A percentile compares a stretch with the other conserved stretches of the same genome.
phyloP scores from a whole-genome alignment of 1,284 basidiomycete species.

The Cryptococcus jaspeensis region DNA sequence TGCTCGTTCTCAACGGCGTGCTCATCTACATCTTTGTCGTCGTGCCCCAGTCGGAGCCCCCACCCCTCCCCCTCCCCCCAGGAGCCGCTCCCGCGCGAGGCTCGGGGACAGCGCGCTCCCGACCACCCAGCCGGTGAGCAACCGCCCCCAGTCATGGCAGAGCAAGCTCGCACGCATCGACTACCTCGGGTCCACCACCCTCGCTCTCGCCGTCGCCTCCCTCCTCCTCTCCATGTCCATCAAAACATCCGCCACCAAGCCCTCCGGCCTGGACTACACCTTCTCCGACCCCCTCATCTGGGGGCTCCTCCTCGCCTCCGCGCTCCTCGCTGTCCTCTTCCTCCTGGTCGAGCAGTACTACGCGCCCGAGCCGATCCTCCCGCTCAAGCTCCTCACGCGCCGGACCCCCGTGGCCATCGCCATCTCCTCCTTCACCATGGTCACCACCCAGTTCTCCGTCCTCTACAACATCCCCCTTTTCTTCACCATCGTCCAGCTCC shows the following conservation, averaged over 20 bases:
- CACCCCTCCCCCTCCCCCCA: background rate
- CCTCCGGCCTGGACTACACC: constrained; percentile 27
- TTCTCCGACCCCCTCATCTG: constrained; percentile 72
- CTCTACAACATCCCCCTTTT: constrained; percentile 87
- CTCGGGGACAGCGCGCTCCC: background rate
- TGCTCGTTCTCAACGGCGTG: constrained; percentile 16
- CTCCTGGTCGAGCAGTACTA: constrained; percentile 68
- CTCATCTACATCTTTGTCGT: constrained; percentile 17
- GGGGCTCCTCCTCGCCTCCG: constrained; percentile 62
- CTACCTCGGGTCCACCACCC: constrained; percentile 72
- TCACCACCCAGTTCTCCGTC: constrained; percentile 73
- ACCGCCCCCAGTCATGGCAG: constrained; percentile 40
- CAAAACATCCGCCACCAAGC: constrained; percentile 58
- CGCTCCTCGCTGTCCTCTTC: constrained; percentile 61
- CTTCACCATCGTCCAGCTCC: constrained; percentile 78
- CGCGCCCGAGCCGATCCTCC: constrained; percentile 78
- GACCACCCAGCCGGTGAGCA: background rate
- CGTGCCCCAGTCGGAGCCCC: constrained; percentile 5
- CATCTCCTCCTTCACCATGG: constrained; percentile 64
- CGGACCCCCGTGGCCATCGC: constrained; percentile 73
- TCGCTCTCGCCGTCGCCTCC: constrained; percentile 69
- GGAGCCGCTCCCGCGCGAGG: background rate
- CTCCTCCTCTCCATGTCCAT: constrained; percentile 74
- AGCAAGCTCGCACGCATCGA: constrained; percentile 76
- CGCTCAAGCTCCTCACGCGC: constrained; percentile 64